phyloP scores from a whole-genome alignment of 345 rosid genomes.

The Zanthoxylum bungeanum region DNA sequence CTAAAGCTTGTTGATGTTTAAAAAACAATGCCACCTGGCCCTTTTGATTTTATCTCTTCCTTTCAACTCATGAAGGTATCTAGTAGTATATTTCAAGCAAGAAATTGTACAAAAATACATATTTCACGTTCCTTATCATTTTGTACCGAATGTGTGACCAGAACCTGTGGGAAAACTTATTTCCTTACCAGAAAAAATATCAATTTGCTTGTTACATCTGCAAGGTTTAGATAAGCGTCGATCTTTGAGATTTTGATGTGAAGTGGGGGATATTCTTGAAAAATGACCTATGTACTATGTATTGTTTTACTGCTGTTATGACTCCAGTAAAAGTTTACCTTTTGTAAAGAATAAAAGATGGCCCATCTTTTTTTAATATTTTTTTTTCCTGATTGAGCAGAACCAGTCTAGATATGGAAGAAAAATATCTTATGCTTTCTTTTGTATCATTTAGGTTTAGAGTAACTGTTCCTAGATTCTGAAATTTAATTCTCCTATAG shows the following conservation, averaged over 20 bases:
- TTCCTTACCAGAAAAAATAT: background rate
- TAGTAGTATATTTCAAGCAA: conserved; percentile 2
- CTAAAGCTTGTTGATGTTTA: conserved; percentile 11
- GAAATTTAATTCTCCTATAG: background rate
- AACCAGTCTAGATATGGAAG: background rate
- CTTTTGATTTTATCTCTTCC: conserved; percentile 6
- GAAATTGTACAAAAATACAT: background rate
- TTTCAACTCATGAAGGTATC: background rate
- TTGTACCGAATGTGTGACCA: background rate
- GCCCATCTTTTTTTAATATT: no score
- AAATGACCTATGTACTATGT: background rate
- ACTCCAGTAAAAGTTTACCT: background rate
- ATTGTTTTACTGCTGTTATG: background rate
- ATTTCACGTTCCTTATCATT: background rate
- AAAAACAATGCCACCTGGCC: conserved; percentile 1
- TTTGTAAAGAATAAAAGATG: background rate
- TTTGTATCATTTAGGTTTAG: background rate
- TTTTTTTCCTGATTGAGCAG: background rate
- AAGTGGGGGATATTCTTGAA: background rate
- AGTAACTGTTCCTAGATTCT: background rate
- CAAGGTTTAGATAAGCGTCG: background rate
- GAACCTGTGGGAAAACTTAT: background rate
- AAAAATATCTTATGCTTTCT: background rate
- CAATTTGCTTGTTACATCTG: background rate
- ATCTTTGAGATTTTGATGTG: background rate